Evolutionary conservation across 2,329 filamentous ascomycete genomes (phyloP), one percentile per base, ranked within the genome.

Genomic region (Corynespora cassiicola): DNA sequence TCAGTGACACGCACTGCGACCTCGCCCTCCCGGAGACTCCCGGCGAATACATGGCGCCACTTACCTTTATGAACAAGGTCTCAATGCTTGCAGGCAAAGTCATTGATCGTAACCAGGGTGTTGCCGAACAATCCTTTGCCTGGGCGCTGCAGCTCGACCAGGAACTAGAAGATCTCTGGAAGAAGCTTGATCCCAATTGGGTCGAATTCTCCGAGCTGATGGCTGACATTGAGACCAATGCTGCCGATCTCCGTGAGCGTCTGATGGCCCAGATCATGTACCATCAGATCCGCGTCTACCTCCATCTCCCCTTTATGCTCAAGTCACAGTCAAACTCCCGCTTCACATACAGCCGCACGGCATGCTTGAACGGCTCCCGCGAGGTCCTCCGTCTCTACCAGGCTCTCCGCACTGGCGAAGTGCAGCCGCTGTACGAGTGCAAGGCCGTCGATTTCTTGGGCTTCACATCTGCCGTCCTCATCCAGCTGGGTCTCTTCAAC

Each of bases 381-480:
- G 58, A 68, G 35, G 56, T 74, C 21, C 48, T 75, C n/a, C 56
- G 61, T 3, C 54, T 70, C 2, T 74, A 71, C 44, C 64, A 70
- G 16, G 42, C 63, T 1, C 57, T 74, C 4, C 65, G 68, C 5
- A 59, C 58, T 6, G 60, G 63, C 16, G 55, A 38, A 35, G 56
- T 49, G 2, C 60, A 64, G 37, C 67, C 68, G 8, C 50, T 73
- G 0, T 75, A 73, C 51, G 70, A 76, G 40, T 75, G 73, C 60
- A 74, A 73, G 39, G 70, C 71, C 7, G 57, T 72, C 12, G 74
- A 75, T 47, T 75, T 75, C 41, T 65, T 74, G 24, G 73, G 66
- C 23, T 76, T 76, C 54, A 75, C 71, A 1, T 65, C 69, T 5
- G 68, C 72, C 3, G 63, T 74, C 2, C 58, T 75, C 15, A 54